Evolutionary conservation across 371 early-diverging fungal genomes (phyloP), one percentile per base, ranked within the genome.

Genomic region (Choanephora cucurbitarum): DNA sequence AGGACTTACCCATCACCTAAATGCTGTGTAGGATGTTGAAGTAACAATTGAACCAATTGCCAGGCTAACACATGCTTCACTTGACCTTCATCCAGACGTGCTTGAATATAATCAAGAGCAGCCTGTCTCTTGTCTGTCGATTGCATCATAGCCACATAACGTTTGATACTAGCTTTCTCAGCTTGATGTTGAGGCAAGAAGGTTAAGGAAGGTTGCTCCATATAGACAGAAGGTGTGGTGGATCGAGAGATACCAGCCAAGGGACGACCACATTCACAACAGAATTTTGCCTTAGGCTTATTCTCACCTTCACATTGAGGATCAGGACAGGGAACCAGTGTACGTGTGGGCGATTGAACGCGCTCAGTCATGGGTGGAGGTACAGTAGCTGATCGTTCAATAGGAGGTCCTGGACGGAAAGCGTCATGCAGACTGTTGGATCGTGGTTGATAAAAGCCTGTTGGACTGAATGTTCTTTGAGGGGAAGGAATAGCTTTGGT

Each of bases 261-360:
- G 0, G 77, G 79, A 28, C 83, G 79, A 28, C 90, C 90, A 62
- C 90, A 89, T 60, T 88, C 87, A 24, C 81, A 81, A 57, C 90
- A 89, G 48, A 89, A 89, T 58, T 89, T 89, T 10, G 87, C 82
- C n/a, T 77, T 83, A 2, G 75, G 58, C 37, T 83, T 85, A 55
- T 88, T 89, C 47, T 81, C 80, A 19, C 84, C 87, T 24, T 76
- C 75, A 56, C 90, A 89, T 46, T 69, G 63, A 18, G 80, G 70
- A 52, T 77, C 77, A 43, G 84, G 81, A 52, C 84, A 85, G 18
- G 66, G 50, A 0, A 60, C 44, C 18, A 65, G 41, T 18, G 28
- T 49, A 17, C 57, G 55, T 9, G 49, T 23, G 2, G 66, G 66
- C 0, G 67, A 62, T 15, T 47, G 55, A 31, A 55, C 55, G 18